Evolutionary conservation across 2,329 filamentous ascomycete genomes (phyloP).

Genomic region (Fusarium albidum): DNA sequence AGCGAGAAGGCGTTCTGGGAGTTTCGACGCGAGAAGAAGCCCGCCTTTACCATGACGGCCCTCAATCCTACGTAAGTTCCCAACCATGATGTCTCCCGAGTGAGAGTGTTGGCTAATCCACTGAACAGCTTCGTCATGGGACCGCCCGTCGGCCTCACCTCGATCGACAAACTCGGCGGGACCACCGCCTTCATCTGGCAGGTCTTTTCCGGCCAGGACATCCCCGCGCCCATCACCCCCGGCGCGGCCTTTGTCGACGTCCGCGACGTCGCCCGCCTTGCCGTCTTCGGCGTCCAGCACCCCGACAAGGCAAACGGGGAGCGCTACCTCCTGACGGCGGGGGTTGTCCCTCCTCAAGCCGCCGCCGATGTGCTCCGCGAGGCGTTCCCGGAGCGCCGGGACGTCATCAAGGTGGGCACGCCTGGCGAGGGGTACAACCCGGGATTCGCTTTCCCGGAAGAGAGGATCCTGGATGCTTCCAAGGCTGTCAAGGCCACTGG

Average conservation of each 20-base stretch:
- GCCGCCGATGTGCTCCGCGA: conserved; percentile 37
- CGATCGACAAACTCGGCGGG: conserved; percentile 27
- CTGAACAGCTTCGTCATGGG: conserved; percentile 39
- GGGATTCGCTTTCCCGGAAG: conserved; percentile 17
- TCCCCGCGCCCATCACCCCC: conserved; percentile 22
- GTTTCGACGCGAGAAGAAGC: conserved; percentile 32
- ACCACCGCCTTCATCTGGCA: conserved; percentile 37
- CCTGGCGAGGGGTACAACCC: conserved; percentile 32
- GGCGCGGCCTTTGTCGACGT: conserved; percentile 33
- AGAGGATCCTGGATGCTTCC: conserved; percentile 27
- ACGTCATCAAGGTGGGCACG: conserved; percentile 32
- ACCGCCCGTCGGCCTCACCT: conserved; percentile 29
- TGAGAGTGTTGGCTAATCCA: background rate
- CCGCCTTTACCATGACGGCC: conserved; percentile 33
- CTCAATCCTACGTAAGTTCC: conserved; percentile 35
- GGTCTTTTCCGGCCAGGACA: conserved; percentile 34
- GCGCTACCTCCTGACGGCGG: conserved; percentile 29
- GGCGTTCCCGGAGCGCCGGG: conserved; percentile 29
- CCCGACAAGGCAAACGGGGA: conserved; percentile 30
- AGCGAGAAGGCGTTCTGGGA: conserved; percentile 37
- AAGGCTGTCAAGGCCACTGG: conserved; percentile 30
- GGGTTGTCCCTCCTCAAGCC: conserved; percentile 32
- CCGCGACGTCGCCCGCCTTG: conserved; percentile 35
- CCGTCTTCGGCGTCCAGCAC: conserved; percentile 33
- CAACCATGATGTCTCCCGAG: no score